Base-by-base conservation (phyloP, 2,329 filamentous ascomycete species). In the Epichloe festucae region DNA sequence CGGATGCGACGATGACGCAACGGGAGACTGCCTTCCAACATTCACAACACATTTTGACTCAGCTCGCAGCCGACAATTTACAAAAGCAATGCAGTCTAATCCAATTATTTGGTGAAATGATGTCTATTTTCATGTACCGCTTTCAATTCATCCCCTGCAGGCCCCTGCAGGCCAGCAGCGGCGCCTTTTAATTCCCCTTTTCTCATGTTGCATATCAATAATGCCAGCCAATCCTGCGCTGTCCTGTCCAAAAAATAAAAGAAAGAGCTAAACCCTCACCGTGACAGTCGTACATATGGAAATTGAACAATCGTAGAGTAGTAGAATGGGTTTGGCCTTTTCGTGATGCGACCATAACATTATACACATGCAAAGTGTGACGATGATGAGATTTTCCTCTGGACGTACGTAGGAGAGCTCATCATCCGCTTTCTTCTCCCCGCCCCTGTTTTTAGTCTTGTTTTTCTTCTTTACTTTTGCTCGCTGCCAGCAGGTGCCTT, bases 291-390 rank as follows among this genome's bases (percentile, higher is more conserved):
- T 53, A 54, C 53, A 54, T 58, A 59, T 56, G 59, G 58, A 57
- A 56, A 57, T 58, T 56, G 56, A 60, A 55, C 19, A 35, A 57
- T 60, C 62, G 56, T 62, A 55, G 58, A 63, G 60, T 48, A 35
- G 48, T 36, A 39, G 23, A 47, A 44, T 34, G 39, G 10, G n/a
- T 15, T 50, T 43, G 44, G 15, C 35, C 40, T 21, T 35, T 42
- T 46, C 15, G 14, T 31, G n/a, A 23, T 42, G 17, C 17, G 40
- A 21, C 38, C 39, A 43, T 7, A 6, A 8, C 35, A 41, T n/a
- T n/a, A 23, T 47, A 11, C 15, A 48, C 11, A 31, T 40, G 5
- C 7, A 31, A 27, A 27, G 5, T 40, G 11, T 21, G 4, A 27
- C 17, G 4, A 45, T 31, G 38, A 23, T 21, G 40, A 34, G 14